These are phyloP conservation scores for Conticribra guillardii DNA, from an alignment of 108 stramenopile species.

Conservation along the genomic window DNA sequence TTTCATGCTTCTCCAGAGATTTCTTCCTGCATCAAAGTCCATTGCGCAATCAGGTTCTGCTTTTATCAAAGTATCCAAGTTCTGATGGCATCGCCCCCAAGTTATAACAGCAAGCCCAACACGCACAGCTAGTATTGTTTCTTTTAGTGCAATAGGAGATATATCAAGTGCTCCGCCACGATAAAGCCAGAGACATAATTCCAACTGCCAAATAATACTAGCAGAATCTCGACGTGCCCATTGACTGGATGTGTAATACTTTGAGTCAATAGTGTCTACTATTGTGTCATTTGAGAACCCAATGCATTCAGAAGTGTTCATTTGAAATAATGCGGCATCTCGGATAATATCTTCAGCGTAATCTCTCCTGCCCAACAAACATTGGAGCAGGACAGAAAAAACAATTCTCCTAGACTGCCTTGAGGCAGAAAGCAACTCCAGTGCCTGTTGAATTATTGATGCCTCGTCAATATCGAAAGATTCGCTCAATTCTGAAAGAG, in stretches of 20 bases:
- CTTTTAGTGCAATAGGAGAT: slow-evolving; percentile 68
- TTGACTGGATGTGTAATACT: slow-evolving; percentile 54
- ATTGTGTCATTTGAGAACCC: slow-evolving; percentile 64
- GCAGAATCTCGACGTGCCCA: slow-evolving; percentile 50
- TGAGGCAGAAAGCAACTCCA: slow-evolving; percentile 46
- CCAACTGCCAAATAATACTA: slow-evolving; percentile 76
- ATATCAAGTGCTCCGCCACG: slow-evolving; percentile 74
- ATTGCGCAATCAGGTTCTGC: slow-evolving; percentile 78
- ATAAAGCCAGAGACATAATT: slow-evolving; percentile 86
- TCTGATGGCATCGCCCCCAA: slow-evolving; percentile 75
- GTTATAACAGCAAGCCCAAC: slow-evolving; percentile 65
- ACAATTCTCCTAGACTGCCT: slow-evolving; percentile 45
- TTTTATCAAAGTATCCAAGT: slow-evolving; percentile 68
- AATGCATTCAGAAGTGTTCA: slow-evolving; percentile 51
- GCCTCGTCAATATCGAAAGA: slow-evolving; percentile 40
- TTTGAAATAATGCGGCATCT: slow-evolving; percentile 56
- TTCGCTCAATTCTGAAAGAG: slow-evolving; percentile 42
- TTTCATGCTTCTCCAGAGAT: slow-evolving; percentile 84
- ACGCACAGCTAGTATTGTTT: slow-evolving; percentile 71
- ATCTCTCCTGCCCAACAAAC: slow-evolving; percentile 57
- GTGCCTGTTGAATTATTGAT: slow-evolving; percentile 53
- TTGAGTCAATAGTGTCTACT: slow-evolving; percentile 31
- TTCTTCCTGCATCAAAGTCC: slow-evolving; percentile 69
- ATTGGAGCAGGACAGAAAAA: slow-evolving; percentile 64
- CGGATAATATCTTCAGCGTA: slow-evolving; percentile 73